Base-by-base conservation (phyloP, 1,284 basidiomycete genomes). In the Apiotrichum gamsii region DNA sequence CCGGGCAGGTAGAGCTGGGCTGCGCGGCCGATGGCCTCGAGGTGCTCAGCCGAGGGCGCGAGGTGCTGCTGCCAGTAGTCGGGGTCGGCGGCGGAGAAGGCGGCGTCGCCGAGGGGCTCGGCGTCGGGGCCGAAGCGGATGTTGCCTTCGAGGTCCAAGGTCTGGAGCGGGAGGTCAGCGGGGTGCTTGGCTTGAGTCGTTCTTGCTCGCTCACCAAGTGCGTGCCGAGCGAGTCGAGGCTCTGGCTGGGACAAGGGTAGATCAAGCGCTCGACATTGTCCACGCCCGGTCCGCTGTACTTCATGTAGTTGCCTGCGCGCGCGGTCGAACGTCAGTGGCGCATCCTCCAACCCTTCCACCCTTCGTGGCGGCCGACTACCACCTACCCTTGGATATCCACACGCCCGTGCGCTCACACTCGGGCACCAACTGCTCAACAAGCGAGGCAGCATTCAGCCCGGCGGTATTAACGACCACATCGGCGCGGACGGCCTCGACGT, bases 41-140 rank as follows among this genome's bases (percentile, higher is more conserved):
- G 61, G 19, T 78, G 76, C 16, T 79, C 77, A n/a, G 82, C 82
- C 39, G 82, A 79, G 3, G 87, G 83, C 14, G 79, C 72, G 23
- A 94, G 74, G 62, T 84, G 77, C 32, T 73, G 72, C 34, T 74
- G 75, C 90, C 90, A 94, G 65, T 87, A 90, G 56, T 90, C 85
- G 2, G 77, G 72, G 39, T 78, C 73, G 10, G 74, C 71, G 36
- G 79, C 76, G 16, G 78, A 72, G 8, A 65, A 62, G 5, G 77
- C 76, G 1, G 62, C 56, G 19, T 81, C 79, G 5, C 79, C 77
- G 61, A 96, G 77, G 82, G 88, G 90, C 65, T 96, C 85, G 8
- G 93, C 78, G 63, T 97, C 91, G 3, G 94, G 95, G 0, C 94
- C 94, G 67, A 99, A 98, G 20, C 82, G 81, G 42, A 98, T 78